A percentile compares a stretch with the other conserved stretches of the same genome.
These are phyloP conservation scores for Tephrocybe sp. DNA, from an alignment of 768 basidiomycete genomes.

Conservation along the genomic window DNA sequence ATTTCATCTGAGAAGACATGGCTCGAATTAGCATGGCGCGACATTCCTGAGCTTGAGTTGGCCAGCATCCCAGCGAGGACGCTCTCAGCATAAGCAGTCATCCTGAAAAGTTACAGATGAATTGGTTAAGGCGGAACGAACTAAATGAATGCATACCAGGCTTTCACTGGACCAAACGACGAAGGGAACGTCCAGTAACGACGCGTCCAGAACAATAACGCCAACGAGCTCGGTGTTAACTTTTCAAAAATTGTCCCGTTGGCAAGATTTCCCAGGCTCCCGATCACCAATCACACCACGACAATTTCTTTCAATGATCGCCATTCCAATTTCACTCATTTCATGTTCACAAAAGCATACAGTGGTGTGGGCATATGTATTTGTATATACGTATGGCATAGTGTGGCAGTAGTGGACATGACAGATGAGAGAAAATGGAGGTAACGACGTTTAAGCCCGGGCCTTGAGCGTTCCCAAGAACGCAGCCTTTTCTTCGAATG, in stretches of 20 bases:
- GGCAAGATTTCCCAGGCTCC: conserved; percentile 13
- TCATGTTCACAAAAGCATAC: conserved; percentile 4
- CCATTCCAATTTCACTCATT: background rate
- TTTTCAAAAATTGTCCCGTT: conserved; percentile 7
- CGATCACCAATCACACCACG: conserved; percentile 10
- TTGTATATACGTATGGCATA: conserved; percentile 32
- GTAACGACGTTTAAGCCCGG: conserved; percentile 52
- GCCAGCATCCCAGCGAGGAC: conserved; percentile 63
- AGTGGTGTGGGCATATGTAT: conserved; percentile 12
- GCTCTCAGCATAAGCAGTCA: conserved; percentile 86
- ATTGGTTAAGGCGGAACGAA: background rate
- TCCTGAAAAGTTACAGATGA: conserved; percentile 39
- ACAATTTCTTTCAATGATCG: background rate
- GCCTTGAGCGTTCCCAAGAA: conserved; percentile 93
- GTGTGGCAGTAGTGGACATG: conserved; percentile 30
- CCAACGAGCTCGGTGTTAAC: background rate
- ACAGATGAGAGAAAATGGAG: conserved; percentile 34
- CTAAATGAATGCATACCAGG: conserved; percentile 35
- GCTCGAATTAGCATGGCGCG: conserved; percentile 11
- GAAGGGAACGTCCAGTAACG: conserved; percentile 25
- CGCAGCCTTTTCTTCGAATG: conserved; percentile 91
- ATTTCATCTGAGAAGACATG: conserved; percentile 8
- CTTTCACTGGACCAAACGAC: conserved; percentile 32
- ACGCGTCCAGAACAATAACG: conserved; percentile 24
- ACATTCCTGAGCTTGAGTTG: conserved; percentile 23